phyloP scores from a whole-genome alignment of 345 rosid genomes.

The Luvunga scandens region DNA sequence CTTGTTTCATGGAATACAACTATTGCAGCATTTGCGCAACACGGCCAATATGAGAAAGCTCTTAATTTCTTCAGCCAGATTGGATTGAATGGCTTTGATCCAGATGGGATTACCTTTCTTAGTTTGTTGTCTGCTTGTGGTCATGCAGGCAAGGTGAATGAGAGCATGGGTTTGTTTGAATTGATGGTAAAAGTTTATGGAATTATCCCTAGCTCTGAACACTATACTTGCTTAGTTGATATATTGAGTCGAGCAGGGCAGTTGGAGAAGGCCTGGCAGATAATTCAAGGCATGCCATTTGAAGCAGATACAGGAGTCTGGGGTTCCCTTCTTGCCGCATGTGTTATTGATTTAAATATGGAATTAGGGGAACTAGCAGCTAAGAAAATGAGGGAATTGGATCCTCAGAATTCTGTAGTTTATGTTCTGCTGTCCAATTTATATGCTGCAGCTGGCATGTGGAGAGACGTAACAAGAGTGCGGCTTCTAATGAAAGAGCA shows the following conservation, averaged over 20 bases:
- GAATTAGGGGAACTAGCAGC: slow-evolving; percentile 34
- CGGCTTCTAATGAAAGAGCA: slow-evolving; percentile 27
- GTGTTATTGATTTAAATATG: slow-evolving; percentile 21
- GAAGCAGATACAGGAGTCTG: slow-evolving; percentile 21
- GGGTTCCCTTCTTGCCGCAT: slow-evolving; percentile 35
- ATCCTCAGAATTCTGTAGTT: slow-evolving; percentile 24
- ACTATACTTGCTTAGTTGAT: slow-evolving; percentile 32
- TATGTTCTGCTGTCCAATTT: slow-evolving; percentile 32
- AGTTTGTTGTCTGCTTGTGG: slow-evolving; percentile 31
- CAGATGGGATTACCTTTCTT: slow-evolving; percentile 35
- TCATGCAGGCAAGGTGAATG: slow-evolving; percentile 29
- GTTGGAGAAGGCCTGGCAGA: slow-evolving; percentile 28
- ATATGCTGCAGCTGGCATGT: slow-evolving; percentile 37
- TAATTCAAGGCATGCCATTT: slow-evolving; percentile 23
- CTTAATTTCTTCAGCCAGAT: slow-evolving; percentile 20
- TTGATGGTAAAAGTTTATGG: slow-evolving; percentile 22
- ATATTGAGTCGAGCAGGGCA: slow-evolving; percentile 33
- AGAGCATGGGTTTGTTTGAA: slow-evolving; percentile 22
- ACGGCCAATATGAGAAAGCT: slow-evolving; percentile 26
- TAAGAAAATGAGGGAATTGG: slow-evolving; percentile 20
- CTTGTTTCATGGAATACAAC: slow-evolving; percentile 33
- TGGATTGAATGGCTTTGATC: slow-evolving; percentile 15
- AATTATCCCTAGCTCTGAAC: slow-evolving; percentile 23
- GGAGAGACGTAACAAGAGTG: slow-evolving; percentile 28
- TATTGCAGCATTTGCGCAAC: slow-evolving; percentile 28